phyloP scores from a whole-genome alignment of 2,329 filamentous ascomycete species.

The Calonectria hawksworthii region DNA sequence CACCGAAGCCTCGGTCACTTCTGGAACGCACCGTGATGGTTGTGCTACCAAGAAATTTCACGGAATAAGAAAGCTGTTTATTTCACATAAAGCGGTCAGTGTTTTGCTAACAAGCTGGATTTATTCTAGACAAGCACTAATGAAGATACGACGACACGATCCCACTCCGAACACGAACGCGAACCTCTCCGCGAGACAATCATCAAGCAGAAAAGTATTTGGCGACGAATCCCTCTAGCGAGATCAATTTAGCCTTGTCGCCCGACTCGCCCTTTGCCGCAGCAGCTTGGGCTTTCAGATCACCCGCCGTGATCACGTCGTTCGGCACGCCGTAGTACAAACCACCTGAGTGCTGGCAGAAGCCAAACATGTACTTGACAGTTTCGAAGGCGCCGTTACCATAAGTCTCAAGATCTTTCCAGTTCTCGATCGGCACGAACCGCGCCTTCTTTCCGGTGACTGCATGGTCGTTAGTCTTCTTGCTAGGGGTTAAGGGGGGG shows the following conservation, averaged over 20 bases:
- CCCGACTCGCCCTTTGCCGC: conserved; percentile 43
- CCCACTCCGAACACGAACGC: background rate
- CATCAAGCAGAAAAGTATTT: conserved; percentile 40
- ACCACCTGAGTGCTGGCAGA: conserved; percentile 51
- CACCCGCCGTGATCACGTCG: conserved; percentile 40
- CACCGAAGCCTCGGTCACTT: background rate
- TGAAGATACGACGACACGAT: background rate
- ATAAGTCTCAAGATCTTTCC: conserved; percentile 51
- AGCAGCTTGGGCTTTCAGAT: conserved; percentile 48
- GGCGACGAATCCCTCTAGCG: conserved; percentile 42
- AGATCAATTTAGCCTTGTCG: conserved; percentile 39
- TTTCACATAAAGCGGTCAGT: background rate
- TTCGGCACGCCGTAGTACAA: conserved; percentile 49
- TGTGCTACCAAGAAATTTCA: background rate
- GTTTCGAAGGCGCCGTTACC: conserved; percentile 51
- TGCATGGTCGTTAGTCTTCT: conserved; percentile 23
- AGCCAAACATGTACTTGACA: conserved; percentile 54
- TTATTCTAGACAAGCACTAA: background rate
- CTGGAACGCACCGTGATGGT: background rate
- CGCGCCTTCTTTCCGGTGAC: conserved; percentile 51
- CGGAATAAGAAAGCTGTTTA: background rate
- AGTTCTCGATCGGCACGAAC: conserved; percentile 48
- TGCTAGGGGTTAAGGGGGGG: background rate
- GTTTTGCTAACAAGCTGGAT: background rate
- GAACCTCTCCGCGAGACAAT: no score